A percentile compares a stretch with the other conserved stretches of the same genome.
Evolutionary conservation across 2,329 filamentous ascomycete genomes (phyloP).

Genomic region (Ceratocystis eucalypticola): DNA sequence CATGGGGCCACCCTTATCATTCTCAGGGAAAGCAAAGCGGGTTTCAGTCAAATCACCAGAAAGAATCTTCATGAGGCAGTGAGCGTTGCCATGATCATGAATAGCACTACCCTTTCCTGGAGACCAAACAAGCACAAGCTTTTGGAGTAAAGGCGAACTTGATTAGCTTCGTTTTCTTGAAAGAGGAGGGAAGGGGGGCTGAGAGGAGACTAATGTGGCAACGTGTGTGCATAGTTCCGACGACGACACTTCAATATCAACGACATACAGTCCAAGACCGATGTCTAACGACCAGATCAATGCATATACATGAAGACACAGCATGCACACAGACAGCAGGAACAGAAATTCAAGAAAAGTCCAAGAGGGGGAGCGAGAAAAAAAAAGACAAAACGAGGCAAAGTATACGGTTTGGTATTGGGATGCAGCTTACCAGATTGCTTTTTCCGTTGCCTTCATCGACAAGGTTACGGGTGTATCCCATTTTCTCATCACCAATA

Average conservation of each 20-base stretch:
- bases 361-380: background rate
- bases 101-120: slow-evolving; percentile 73
- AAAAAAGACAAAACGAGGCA: background rate
- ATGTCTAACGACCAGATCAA: background rate
- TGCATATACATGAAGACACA: background rate
- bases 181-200: background rate
- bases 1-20: slow-evolving; percentile 41
- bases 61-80: slow-evolving; percentile 86
- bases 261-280: background rate
- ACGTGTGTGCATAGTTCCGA: background rate
- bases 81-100: slow-evolving; percentile 78
- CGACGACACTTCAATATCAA: background rate
- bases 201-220: background rate
- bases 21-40: slow-evolving; percentile 58
- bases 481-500: slow-evolving; percentile 52
- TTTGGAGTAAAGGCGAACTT: background rate
- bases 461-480: slow-evolving; percentile 79
- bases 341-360: background rate
- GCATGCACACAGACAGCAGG: background rate
- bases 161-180: background rate
- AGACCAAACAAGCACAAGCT: slow-evolving; percentile 82
- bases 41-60: slow-evolving; percentile 69
- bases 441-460: slow-evolving; percentile 76
- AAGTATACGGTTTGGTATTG: background rate
- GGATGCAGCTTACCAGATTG: slow-evolving; percentile 46